Evolutionary conservation across 1,284 basidiomycete genomes (phyloP), one percentile per base, ranked within the genome.

Genomic region (Thecaphora frezii): DNA sequence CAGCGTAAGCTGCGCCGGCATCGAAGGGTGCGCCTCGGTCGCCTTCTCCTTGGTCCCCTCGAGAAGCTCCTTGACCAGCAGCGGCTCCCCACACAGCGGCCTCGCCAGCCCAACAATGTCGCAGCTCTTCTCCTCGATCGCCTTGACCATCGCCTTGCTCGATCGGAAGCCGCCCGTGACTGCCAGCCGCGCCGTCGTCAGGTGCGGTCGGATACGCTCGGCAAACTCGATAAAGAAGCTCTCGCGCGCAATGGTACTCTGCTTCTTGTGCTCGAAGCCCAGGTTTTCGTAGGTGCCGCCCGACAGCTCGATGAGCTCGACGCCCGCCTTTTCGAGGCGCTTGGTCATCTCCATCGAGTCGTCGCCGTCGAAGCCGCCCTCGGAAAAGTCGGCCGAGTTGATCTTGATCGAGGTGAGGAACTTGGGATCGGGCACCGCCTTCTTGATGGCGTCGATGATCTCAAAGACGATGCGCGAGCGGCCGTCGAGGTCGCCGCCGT

Each of bases 221-320:
- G 83, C 81, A 65, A 71, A 79, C 63, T 58, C 74, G 54, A 63
- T 62, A 50, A 82, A 66, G 85, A 79, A 65, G 76, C 79, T 70
- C 82, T 81, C 74, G 84, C 82, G 46, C 82, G 85, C 51, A 24
- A 60, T 61, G 30, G 66, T 69, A n/a, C 63, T 58, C 41, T 64
- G 58, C 52, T 61, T 54, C 49, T 67, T 67, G 65, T 54, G 51
- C 58, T 58, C 48, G 82, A 45, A 73, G 87, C 89, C 86, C 62
- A 88, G 88, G 28, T 83, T 85, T 75, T 92, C 89, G 71, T 93
- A 93, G 71, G 88, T 88, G 2, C 91, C 91, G 8, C 91, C 91
- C 57, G 87, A 90, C 53, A 93, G 85, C 80, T 93, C 89, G 48
- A 93, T 86, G 73, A 91, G 89, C 77, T 92, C 91, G 1, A 91